Conservation (phyloP, 306 rosid genomes). For the Cicer bijugum region DNA sequence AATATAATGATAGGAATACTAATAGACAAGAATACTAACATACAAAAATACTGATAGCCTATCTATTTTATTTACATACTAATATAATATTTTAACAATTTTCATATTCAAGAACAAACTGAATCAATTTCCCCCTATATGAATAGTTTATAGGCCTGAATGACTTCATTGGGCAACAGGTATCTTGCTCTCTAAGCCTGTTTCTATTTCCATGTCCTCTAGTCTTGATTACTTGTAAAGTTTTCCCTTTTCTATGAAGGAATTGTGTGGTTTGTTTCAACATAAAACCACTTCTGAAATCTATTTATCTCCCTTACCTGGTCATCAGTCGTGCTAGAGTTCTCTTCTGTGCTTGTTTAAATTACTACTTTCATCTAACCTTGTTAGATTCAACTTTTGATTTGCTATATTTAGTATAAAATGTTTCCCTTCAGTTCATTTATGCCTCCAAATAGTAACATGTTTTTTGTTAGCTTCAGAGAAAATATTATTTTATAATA, state of each 20-base stretch:
- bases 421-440: slow-evolving; percentile 9
- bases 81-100: too few relatives aligned
- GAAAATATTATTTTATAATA: too few relatives aligned
- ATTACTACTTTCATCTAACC: not conserved
- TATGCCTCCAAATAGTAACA: not conserved
- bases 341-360: not conserved
- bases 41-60: too few relatives aligned
- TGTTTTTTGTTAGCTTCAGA: too few relatives aligned
- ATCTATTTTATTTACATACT: too few relatives aligned
- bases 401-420: not conserved
- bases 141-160: not conserved
- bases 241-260: not conserved
- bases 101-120: slow-evolving; percentile 1
- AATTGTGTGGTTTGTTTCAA: not conserved
- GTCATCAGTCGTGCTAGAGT: slow-evolving; percentile 9
- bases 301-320: not conserved
- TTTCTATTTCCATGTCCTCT: slow-evolving; percentile 5
- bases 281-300: slow-evolving; percentile 1
- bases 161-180: not conserved
- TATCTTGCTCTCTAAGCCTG: not conserved
- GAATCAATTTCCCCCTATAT: not conserved
- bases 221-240: slow-evolving; percentile 4
- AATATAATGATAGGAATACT: too few relatives aligned
- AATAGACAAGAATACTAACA: too few relatives aligned
- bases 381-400: not conserved